Percentiles rank a stretch among this genome's conserved stretches.
phyloP scores from a whole-genome alignment of 257 asterid species.

The Solanum bulbocastanum region DNA sequence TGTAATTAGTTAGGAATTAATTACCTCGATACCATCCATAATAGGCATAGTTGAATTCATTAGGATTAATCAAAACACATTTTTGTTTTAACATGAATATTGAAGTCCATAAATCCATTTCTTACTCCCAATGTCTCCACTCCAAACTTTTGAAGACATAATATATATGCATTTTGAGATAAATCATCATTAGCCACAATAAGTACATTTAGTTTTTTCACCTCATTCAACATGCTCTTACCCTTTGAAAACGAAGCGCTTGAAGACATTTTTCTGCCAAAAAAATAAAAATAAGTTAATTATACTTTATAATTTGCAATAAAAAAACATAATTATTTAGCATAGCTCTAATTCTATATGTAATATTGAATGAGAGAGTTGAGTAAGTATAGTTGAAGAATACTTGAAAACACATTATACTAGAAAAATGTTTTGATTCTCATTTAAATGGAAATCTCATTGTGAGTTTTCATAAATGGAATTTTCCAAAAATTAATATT shows the following conservation, averaged over 20 bases:
- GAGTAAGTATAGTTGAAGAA: too few relatives aligned
- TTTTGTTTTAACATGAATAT: neutral
- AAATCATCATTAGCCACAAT: neutral
- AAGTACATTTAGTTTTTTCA: neutral
- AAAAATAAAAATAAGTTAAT: too few relatives aligned
- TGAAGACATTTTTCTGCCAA: neutral
- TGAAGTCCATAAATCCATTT: neutral
- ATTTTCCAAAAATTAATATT: neutral
- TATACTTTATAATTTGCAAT: too few relatives aligned
- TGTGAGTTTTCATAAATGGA: neutral
- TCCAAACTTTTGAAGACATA: neutral
- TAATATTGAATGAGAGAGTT: too few relatives aligned
- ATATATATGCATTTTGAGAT: neutral
- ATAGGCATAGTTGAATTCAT: neutral
- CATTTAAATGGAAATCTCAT: neutral
- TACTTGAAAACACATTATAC: neutral
- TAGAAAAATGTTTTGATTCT: neutral
- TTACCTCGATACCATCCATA: neutral
- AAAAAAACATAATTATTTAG: neutral
- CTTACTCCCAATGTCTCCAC: neutral
- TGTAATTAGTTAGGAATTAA: neutral
- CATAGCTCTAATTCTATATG: neutral
- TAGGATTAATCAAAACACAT: neutral
- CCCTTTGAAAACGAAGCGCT: neutral
- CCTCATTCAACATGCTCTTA: neutral